A percentile compares a stretch with the other conserved stretches of the same genome.
These are phyloP conservation scores for Diplosphaera chodatii DNA, from an alignment of 139 green algal species.

Conservation along the genomic window DNA sequence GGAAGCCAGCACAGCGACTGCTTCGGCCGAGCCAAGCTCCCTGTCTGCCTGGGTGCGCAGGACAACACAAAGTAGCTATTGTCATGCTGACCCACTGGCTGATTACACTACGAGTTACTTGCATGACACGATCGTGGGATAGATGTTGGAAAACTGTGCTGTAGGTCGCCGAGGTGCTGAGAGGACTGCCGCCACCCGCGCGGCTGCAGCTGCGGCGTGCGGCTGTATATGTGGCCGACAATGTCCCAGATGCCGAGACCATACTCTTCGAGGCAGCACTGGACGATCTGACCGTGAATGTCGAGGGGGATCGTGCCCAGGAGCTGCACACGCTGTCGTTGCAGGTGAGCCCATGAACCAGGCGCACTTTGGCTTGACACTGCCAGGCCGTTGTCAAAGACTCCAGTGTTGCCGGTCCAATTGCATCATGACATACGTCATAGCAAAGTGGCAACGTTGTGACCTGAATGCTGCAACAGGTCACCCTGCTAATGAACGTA, in stretches of 20 bases:
- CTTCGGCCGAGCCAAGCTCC: neutral
- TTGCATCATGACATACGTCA: too few relatives aligned
- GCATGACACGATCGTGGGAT: too few relatives aligned
- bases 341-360: neutral
- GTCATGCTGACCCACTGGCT: too few relatives aligned
- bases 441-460: too few relatives aligned
- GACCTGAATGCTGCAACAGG: neutral
- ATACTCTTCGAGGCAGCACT: neutral
- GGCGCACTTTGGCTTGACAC: too few relatives aligned
- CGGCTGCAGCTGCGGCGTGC: neutral
- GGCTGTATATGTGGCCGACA: neutral
- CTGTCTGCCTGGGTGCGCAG: neutral
- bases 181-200: neutral
- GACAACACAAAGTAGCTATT: too few relatives aligned
- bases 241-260: neutral
- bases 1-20: too few relatives aligned
- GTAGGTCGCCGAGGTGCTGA: neutral
- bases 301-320: neutral
- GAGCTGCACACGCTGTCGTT: neutral
- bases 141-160: too few relatives aligned
- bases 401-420: too few relatives aligned
- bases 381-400: too few relatives aligned
- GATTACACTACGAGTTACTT: too few relatives aligned
- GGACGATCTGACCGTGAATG: neutral
- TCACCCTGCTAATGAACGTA: slow-evolving; percentile 29